Evolutionary conservation across 768 basidiomycete species (phyloP), one percentile per base, ranked within the genome.

Genomic region (Mycena latifolia): DNA sequence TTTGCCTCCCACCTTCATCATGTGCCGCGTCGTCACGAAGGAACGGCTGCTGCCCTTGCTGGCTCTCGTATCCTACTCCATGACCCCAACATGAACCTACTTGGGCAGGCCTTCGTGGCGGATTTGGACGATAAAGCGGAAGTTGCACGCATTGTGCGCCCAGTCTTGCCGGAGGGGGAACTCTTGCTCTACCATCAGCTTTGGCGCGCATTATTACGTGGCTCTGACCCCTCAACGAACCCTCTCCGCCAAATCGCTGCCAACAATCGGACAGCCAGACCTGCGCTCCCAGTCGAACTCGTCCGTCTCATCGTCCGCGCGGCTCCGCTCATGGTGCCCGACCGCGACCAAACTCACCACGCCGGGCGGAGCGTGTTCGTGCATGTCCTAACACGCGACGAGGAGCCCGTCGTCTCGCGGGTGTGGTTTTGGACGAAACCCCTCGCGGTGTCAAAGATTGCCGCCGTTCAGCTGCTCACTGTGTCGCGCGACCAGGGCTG

Each of bases 361-460:
- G 48, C 55, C n/a, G 20, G 31, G 2, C 28, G 31, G 28, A 31
- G 48, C 48, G 29, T 57, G 17, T 45, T 64, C 24, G 22, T 64
- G 56, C 62, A 46, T n/a, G 62, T 57, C 24, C 50, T 3, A 17
- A 45, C n/a, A 0, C 10, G 20, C 37, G 50, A 58, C 9, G 41
- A 52, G 17, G 28, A 25, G 24, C 43, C 56, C 55, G 43, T 58
- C 18, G 33, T 35, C 24, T 53, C 63, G n/a, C 56, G 50, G 24
- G 63, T 64, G 12, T 64, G 63, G 63, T 64, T 64, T 29, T 64
- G 55, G 55, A 64, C 56, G 31, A 37, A 52, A 12, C 55, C 63
- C 17, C 18, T 58, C 24, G 2, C 39, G n/a, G 5, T 64, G 31
- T 48, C 27, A 28, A n/a, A 46, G 5, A n/a, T 46, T 29, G 63